phyloP scores from a whole-genome alignment of 164 flowering plant genomes.

The Vitis labrusca region DNA sequence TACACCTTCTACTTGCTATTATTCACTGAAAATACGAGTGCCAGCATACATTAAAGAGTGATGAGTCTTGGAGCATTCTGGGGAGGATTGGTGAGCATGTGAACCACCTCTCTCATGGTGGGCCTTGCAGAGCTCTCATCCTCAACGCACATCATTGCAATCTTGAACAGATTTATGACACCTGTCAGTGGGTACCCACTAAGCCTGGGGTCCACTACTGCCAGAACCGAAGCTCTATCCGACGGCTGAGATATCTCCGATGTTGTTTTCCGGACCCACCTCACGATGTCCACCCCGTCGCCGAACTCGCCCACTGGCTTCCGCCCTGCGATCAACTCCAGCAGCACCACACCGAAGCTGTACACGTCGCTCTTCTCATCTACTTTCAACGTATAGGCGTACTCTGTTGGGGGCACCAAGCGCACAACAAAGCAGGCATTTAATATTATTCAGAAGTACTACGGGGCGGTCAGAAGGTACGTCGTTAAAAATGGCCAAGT shows the following conservation, averaged over 20 bases:
- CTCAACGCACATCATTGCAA: constrained; percentile 85
- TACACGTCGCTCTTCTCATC: constrained; percentile 97
- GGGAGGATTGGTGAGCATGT: constrained; percentile 75
- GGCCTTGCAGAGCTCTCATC: constrained; percentile 73
- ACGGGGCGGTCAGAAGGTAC: too few species aligned
- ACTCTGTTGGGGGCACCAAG: constrained; percentile 43
- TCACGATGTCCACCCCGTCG: constrained; percentile 90
- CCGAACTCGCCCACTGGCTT: constrained; percentile 93
- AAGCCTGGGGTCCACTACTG: constrained; percentile 72
- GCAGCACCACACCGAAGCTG: constrained; percentile 92
- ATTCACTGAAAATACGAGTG: too few species aligned
- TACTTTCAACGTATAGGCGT: constrained; percentile 86
- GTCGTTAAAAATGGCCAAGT: too few species aligned
- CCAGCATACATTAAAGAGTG: neutral
- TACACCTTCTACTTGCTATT: neutral
- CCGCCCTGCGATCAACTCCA: constrained; percentile 82
- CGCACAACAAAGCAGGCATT: neutral
- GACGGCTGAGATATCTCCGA: constrained; percentile 60
- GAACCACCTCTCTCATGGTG: constrained; percentile 91
- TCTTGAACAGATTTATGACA: constrained; percentile 73
- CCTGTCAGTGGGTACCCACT: constrained; percentile 49
- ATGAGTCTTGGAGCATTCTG: constrained; percentile 18
- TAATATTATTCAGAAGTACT: neutral
- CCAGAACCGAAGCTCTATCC: constrained; percentile 51
- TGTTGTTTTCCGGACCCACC: constrained; percentile 70